A percentile compares a stretch with the other conserved stretches of the same genome.
Conservation (phyloP, 1,284 basidiomycete species). For the Agroathelia rolfsii region DNA sequence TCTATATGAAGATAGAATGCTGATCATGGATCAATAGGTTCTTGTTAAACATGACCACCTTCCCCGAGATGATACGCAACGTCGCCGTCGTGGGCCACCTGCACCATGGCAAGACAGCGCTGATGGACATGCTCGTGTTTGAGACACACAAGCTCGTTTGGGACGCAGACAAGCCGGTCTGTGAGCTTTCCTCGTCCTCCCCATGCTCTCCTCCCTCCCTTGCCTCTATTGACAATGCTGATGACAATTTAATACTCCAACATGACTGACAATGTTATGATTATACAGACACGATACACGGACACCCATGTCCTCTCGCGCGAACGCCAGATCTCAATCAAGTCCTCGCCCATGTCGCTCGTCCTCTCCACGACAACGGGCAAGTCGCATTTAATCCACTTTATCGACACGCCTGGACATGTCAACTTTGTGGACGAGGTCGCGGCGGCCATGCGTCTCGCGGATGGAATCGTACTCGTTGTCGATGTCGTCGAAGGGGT, state of each 20-base stretch:
- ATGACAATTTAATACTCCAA: neutral
- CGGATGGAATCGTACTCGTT: constrained; percentile 91
- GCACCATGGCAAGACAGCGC: constrained; percentile 95
- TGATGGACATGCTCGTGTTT: constrained; percentile 94
- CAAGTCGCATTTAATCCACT: constrained; percentile 89
- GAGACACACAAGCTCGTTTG: constrained; percentile 94
- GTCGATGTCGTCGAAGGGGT: constrained; percentile 96
- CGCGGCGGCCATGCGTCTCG: constrained; percentile 76
- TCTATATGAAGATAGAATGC: too few relatives aligned
- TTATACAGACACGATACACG: constrained; percentile 79
- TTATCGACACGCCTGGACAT: constrained; percentile 97
- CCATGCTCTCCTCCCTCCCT: constrained; percentile 11
- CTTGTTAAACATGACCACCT: constrained; percentile 83
- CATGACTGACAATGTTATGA: constrained; percentile 1
- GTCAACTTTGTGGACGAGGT: constrained; percentile 98
- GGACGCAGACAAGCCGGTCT: constrained; percentile 81
- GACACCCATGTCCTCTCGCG: constrained; percentile 90
- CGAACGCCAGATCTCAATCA: constrained; percentile 88
- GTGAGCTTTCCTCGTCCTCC: constrained; percentile 19
- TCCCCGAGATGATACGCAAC: constrained; percentile 93
- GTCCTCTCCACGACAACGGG: constrained; percentile 80
- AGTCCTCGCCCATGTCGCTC: constrained; percentile 94
- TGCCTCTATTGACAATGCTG: constrained; percentile 11
- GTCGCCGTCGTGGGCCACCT: constrained; percentile 92
- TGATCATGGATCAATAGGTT: constrained; percentile 45